phyloP scores from a whole-genome alignment of 768 basidiomycete species.

The Kockovaella imperatae region DNA sequence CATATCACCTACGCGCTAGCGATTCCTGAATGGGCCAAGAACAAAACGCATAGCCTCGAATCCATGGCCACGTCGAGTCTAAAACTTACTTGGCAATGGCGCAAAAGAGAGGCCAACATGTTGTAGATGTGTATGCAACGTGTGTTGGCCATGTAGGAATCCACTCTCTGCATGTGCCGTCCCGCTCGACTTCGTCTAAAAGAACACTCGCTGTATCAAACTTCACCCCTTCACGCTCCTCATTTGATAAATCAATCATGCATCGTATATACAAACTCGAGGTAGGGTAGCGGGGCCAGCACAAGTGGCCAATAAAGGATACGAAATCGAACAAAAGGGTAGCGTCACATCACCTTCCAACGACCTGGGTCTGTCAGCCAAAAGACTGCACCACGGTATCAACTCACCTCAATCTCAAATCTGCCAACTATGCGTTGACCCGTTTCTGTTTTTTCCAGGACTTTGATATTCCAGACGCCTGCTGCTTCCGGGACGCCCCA shows the following conservation, averaged over 20 bases:
- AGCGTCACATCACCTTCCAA: slow-evolving; percentile 4
- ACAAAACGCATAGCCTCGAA: background rate
- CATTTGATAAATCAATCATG: no score
- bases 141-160: no score
- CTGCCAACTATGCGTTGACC: slow-evolving; percentile 23
- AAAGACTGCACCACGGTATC: background rate
- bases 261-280: no score
- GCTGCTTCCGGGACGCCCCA: slow-evolving; percentile 38
- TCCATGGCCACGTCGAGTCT: background rate
- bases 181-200: no score
- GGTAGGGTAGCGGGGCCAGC: no score
- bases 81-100: no score
- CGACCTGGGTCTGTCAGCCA: slow-evolving; percentile 12
- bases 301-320: no score
- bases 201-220: no score
- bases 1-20: slow-evolving; percentile 23
- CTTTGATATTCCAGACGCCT: slow-evolving; percentile 24
- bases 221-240: no score
- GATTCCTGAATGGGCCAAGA: slow-evolving; percentile 42
- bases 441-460: slow-evolving; percentile 16
- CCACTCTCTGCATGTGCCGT: no score
- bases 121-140: no score
- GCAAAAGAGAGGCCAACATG: no score
- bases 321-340: background rate
- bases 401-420: slow-evolving; percentile 29